A percentile compares a stretch with the other conserved stretches of the same genome.
These are phyloP conservation scores for Fusarium napiforme DNA, from an alignment of 2,329 filamentous ascomycete species.

Conservation along the genomic window DNA sequence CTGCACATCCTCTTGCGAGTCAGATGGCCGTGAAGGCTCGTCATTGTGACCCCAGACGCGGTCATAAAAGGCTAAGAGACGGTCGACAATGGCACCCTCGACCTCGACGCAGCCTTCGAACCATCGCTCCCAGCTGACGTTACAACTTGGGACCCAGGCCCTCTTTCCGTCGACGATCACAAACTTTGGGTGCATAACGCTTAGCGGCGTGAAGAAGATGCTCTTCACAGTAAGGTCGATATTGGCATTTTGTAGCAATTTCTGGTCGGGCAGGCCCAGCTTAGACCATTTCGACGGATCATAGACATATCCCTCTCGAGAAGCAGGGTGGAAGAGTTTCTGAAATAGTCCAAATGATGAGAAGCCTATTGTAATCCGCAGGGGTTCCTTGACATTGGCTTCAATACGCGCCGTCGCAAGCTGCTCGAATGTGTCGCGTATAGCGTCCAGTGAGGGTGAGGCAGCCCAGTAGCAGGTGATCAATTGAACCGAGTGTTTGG, in stretches of 20 bases:
- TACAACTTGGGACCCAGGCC: slow-evolving; percentile 81
- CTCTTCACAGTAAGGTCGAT: slow-evolving; percentile 79
- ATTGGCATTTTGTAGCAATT: slow-evolving; percentile 62
- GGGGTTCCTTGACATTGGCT: slow-evolving; percentile 41
- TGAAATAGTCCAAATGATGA: slow-evolving; percentile 79
- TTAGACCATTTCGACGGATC: slow-evolving; percentile 67
- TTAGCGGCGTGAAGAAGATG: slow-evolving; percentile 81
- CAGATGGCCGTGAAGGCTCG: neutral
- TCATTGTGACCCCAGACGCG: slow-evolving; percentile 68
- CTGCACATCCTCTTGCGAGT: neutral
- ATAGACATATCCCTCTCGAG: slow-evolving; percentile 70
- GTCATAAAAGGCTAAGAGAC: slow-evolving; percentile 74
- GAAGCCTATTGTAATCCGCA: slow-evolving; percentile 78
- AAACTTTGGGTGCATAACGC: slow-evolving; percentile 90
- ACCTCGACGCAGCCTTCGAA: slow-evolving; percentile 81
- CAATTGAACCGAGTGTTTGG: slow-evolving; percentile 74
- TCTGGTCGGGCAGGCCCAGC: slow-evolving; percentile 71
- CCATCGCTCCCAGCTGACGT: slow-evolving; percentile 90
- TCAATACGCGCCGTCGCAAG: slow-evolving; percentile 61
- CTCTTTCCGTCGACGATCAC: slow-evolving; percentile 75
- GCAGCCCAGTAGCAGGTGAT: slow-evolving; percentile 86
- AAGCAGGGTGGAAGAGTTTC: slow-evolving; percentile 79
- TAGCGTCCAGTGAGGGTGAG: slow-evolving; percentile 68
- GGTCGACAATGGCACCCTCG: slow-evolving; percentile 67
- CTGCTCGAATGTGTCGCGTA: slow-evolving; percentile 67